Percentiles rank a stretch among this genome's conserved stretches.
phyloP scores from a whole-genome alignment of 148 eudicot species.

The Cornus florida region DNA sequence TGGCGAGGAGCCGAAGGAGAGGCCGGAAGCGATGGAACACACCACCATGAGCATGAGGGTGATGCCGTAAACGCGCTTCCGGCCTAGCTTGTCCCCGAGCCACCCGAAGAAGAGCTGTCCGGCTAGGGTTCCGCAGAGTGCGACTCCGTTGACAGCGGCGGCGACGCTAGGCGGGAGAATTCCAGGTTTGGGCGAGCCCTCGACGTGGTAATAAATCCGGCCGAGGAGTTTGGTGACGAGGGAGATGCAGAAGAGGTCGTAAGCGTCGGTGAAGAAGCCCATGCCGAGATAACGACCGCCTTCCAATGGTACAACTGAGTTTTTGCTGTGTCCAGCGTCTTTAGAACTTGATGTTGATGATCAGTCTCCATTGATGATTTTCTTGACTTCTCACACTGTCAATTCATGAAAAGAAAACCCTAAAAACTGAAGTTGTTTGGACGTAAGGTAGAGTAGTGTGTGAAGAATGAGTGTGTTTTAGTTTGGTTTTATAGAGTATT shows the following conservation, averaged over 20 bases:
- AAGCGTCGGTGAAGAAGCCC: conserved; percentile 17
- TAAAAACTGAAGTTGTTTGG: no score
- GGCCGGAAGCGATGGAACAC: conserved; percentile 1
- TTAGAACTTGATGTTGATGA: neutral
- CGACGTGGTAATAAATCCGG: conserved; percentile 10
- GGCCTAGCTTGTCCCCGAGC: conserved; percentile 4
- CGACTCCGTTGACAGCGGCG: conserved; percentile 4
- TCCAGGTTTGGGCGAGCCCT: neutral
- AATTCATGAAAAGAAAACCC: no score
- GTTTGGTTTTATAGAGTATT: no score
- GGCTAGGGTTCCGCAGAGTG: conserved; percentile 12
- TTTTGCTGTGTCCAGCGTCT: neutral
- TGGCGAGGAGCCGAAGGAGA: neutral
- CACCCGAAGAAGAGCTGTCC: neutral
- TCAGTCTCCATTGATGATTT: neutral
- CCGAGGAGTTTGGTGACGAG: conserved; percentile 4
- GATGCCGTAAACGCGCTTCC: conserved; percentile 4
- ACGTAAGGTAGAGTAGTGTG: no score
- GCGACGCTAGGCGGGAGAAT: conserved; percentile 4
- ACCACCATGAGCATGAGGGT: conserved; percentile 1
- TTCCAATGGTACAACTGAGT: neutral
- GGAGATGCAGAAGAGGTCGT: conserved; percentile 16
- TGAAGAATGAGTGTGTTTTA: no score
- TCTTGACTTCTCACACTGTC: no score
- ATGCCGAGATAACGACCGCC: conserved; percentile 6